Base-by-base conservation (phyloP, 148 eudicot genomes). In the Camellia japonica region DNA sequence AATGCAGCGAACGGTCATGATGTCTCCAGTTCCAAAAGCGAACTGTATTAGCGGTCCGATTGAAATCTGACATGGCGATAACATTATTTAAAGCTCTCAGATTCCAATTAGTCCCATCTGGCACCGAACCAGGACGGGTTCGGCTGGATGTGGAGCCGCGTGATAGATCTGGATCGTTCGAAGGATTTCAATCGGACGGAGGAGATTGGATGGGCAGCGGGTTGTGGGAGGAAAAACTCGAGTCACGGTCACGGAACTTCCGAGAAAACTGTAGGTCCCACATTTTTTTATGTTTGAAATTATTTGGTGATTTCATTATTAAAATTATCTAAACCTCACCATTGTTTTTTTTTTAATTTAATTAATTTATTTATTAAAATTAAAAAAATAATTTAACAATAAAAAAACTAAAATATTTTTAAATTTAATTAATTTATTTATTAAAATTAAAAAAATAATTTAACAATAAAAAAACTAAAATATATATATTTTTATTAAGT, bases 241-340 rank as follows among this genome's bases (percentile, higher is more conserved):
- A 80, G 85, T 79, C 83, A 79, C 85, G 81, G 85, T 88, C 90
- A 90, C 92, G 88, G 89, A 90, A 89, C 86, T 86, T 77, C 87
- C 86, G 85, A 88, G 88, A 88, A 79, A 38, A 47, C 65, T 0
- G 82, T 71, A 82, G 86, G 88, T 4, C 86, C 87, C 83, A 56
- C 58, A 13, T 2, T 16, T n/a, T 30, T 56, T 73, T 49, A 51
- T 1, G 16, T 30, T 38, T 10, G 64, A 6, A 55, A 41, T 54
- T 14, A 23, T 23, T 23, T 23, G 30, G 30, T 23, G 62, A n/a
- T 76, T 64, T 20, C n/a, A 16, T 72, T 74, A 30, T 30, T 30
- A 30, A 30, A 30, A 30, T 30, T 30, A 30, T 30, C 38, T 30
- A 30, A 30, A 30, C 38, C 38, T 30, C 38, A 30, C 38, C 38